These are phyloP conservation scores for Helianthus annuus DNA, from an alignment of 129 eudicot genomes.

Conservation along the genomic window DNA sequence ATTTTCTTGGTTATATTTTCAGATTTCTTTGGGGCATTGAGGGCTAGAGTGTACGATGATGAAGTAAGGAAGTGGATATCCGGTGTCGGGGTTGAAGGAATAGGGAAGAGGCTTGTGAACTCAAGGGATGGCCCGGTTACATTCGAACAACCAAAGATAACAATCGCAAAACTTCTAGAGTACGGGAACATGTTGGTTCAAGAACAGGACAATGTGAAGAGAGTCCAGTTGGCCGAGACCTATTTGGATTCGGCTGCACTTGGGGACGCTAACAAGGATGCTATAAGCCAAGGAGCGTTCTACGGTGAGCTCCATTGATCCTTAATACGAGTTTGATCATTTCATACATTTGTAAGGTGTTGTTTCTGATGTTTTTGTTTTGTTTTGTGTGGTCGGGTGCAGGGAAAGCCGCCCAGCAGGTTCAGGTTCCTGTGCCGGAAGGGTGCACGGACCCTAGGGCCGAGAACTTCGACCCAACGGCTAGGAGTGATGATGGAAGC, in stretches of 20 bases:
- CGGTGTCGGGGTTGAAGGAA: constrained; percentile 49
- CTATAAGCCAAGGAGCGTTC: constrained; percentile 66
- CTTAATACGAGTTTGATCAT: not conserved
- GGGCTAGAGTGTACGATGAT: constrained; percentile 42
- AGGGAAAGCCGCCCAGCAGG: constrained; percentile 81
- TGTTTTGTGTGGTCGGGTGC: constrained; percentile 20
- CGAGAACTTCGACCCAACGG: constrained; percentile 62
- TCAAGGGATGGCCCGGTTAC: constrained; percentile 81
- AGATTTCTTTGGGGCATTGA: constrained; percentile 99
- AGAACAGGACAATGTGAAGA: constrained; percentile 29
- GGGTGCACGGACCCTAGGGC: constrained; percentile 72
- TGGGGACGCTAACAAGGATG: constrained; percentile 83
- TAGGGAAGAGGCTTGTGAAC: constrained; percentile 87
- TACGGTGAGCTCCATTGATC: constrained; percentile 47
- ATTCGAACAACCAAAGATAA: no score
- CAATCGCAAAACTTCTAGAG: constrained; percentile 45
- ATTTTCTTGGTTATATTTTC: not conserved
- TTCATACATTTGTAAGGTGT: not conserved
- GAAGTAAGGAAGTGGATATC: constrained; percentile 79
- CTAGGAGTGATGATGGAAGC: constrained; percentile 81
- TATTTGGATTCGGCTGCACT: constrained; percentile 84
- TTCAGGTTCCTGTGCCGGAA: constrained; percentile 56
- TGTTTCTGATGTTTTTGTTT: constrained; percentile 7
- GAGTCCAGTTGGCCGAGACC: constrained; percentile 13
- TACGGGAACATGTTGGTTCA: constrained; percentile 78